phyloP scores from a whole-genome alignment of 2,329 filamentous ascomycete species.

The Hypoxylon sp. region DNA sequence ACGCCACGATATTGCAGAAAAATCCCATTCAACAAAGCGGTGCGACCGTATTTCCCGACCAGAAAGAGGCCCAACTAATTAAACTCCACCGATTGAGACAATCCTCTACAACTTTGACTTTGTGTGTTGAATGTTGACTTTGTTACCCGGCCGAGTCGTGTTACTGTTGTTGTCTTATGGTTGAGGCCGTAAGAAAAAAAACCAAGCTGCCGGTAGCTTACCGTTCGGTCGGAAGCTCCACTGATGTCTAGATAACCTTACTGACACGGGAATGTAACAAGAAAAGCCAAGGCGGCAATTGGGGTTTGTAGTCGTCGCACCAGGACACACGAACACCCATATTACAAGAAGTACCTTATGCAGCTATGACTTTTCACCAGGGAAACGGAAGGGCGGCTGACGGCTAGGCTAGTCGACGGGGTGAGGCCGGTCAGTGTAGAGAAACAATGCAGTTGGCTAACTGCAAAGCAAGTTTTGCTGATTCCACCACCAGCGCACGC shows the following conservation, averaged over 20 bases:
- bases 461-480: constrained; percentile 44
- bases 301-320: constrained; percentile 14
- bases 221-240: constrained; percentile 22
- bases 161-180: constrained; percentile 22
- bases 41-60: constrained; percentile 36
- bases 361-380: constrained; percentile 19
- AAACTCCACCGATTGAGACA: constrained; percentile 34
- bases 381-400: constrained; percentile 26
- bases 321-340: constrained; percentile 17
- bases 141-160: constrained; percentile 30
- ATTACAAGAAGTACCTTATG: constrained; percentile 24
- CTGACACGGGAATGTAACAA: constrained; percentile 12
- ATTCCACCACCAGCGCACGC: constrained; percentile 33
- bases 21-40: constrained; percentile 32
- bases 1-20: constrained; percentile 36
- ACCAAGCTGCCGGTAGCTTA: constrained; percentile 32
- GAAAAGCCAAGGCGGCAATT: constrained; percentile 26
- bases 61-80: constrained; percentile 27
- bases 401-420: constrained; percentile 16
- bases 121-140: constrained; percentile 16
- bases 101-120: constrained; percentile 23
- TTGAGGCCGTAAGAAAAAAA: constrained; percentile 18
- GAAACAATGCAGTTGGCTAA: constrained; percentile 29
- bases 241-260: constrained; percentile 6
- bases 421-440: constrained; percentile 30